A percentile compares a stretch with the other conserved stretches of the same genome.
phyloP scores from a whole-genome alignment of 306 rosid species.

The Begonia masoniana region DNA sequence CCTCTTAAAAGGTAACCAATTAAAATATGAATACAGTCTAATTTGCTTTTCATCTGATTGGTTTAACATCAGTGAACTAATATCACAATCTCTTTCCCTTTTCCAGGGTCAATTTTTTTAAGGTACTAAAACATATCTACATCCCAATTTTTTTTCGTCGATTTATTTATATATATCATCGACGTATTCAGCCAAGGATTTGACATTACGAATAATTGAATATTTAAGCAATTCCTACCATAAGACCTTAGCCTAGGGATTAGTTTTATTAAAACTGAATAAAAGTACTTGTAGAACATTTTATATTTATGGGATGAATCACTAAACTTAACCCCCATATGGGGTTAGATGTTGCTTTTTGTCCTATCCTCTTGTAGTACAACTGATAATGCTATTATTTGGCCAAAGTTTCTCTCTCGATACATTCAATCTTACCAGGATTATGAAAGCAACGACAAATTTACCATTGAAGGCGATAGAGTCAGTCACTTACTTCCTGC shows the following conservation, averaged over 20 bases:
- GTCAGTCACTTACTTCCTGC: constrained; percentile 87
- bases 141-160: too few species aligned
- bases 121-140: constrained; percentile 30
- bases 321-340: too few species aligned
- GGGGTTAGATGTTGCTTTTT: background rate
- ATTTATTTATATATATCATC: too few species aligned
- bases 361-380: too few species aligned
- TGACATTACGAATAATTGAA: too few species aligned
- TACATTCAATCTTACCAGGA: constrained; percentile 36
- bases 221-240: too few species aligned
- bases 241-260: too few species aligned
- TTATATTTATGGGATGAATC: too few species aligned
- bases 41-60: background rate
- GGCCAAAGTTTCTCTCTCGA: constrained; percentile 3
- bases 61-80: background rate
- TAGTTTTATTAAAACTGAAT: too few species aligned
- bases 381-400: too few species aligned
- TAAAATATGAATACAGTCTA: background rate
- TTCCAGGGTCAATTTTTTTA: constrained; percentile 73
- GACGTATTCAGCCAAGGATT: too few species aligned
- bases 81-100: constrained; percentile 3
- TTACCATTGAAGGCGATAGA: constrained; percentile 45
- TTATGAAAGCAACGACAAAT: constrained; percentile 73
- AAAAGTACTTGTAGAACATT: too few species aligned
- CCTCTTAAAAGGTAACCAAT: constrained; percentile 71